A percentile compares a stretch with the other conserved stretches of the same genome.
Evolutionary conservation across 73 alveolate species (phyloP).

Genomic region (Paramecium bursaria): DNA sequence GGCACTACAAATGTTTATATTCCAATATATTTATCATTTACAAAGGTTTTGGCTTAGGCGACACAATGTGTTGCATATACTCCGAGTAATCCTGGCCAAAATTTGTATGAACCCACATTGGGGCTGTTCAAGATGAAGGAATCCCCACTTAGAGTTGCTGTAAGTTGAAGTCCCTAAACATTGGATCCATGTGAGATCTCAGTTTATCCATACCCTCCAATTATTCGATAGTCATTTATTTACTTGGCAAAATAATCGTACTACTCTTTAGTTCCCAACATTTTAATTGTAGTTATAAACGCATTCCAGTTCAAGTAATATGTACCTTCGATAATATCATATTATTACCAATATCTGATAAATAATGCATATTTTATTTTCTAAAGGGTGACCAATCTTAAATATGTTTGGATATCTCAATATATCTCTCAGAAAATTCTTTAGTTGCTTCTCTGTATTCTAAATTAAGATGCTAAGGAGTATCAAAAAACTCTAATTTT

Average conservation of each 20-base stretch:
- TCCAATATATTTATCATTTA: slow-evolving; percentile 72
- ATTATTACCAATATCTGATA: neutral
- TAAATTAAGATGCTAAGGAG: too few species aligned
- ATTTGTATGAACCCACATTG: slow-evolving; percentile 67
- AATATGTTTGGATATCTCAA: too few species aligned
- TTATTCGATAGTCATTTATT: slow-evolving; percentile 26
- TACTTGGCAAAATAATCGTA: slow-evolving; percentile 63
- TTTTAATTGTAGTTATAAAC: neutral
- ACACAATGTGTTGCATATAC: slow-evolving; percentile 75
- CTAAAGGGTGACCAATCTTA: too few species aligned
- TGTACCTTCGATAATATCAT: too few species aligned
- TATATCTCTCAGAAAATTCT: too few species aligned
- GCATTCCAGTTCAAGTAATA: slow-evolving; percentile 2
- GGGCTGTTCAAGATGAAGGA: slow-evolving; percentile 72
- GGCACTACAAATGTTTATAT: slow-evolving; percentile 75
- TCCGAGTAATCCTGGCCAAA: slow-evolving; percentile 81
- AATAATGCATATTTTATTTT: slow-evolving; percentile 14
- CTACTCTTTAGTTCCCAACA: slow-evolving; percentile 73
- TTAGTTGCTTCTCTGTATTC: too few species aligned
- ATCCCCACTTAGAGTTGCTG: slow-evolving; percentile 64
- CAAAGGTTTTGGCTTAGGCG: slow-evolving; percentile 68
- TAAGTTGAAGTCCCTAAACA: slow-evolving; percentile 70
- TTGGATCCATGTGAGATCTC: slow-evolving; percentile 81
- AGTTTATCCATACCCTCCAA: slow-evolving; percentile 77
- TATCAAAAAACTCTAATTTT: too few species aligned